Conservation (phyloP, 768 basidiomycete species). For the Sarcomyxa edulis region DNA sequence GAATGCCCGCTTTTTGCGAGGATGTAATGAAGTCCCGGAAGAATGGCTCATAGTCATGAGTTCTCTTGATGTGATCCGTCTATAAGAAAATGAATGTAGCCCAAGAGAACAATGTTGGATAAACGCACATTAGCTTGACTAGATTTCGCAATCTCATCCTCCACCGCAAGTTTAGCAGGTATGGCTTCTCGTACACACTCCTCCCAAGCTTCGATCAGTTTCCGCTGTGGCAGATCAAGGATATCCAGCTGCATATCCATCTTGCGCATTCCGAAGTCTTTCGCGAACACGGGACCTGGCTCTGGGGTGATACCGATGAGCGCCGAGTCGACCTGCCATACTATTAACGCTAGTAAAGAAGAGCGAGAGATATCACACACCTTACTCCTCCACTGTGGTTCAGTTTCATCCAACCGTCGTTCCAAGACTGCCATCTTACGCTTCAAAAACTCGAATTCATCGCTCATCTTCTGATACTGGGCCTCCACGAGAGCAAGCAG, state of each 20-base stretch:
- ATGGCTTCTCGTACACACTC: slow-evolving; percentile 35
- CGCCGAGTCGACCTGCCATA: background rate
- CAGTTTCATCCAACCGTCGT: slow-evolving; percentile 34
- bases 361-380: too few relatives aligned
- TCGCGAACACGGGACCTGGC: slow-evolving; percentile 36
- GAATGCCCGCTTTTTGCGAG: slow-evolving; percentile 40
- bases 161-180: slow-evolving; percentile 33
- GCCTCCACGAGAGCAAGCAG: slow-evolving; percentile 58
- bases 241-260: slow-evolving; percentile 39
- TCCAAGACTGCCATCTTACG: slow-evolving; percentile 42
- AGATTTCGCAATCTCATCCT: slow-evolving; percentile 46
- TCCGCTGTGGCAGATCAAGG: slow-evolving; percentile 33
- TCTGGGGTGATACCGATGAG: slow-evolving; percentile 10
- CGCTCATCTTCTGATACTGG: slow-evolving; percentile 38
- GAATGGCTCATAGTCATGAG: slow-evolving; percentile 63
- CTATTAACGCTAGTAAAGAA: background rate
- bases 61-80: slow-evolving; percentile 54
- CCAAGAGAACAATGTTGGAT: slow-evolving; percentile 1
- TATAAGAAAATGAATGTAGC: slow-evolving; percentile 14
- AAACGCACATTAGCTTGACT: slow-evolving; percentile 37
- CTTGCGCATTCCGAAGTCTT: slow-evolving; percentile 39
- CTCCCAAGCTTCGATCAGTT: slow-evolving; percentile 40
- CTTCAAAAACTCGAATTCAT: slow-evolving; percentile 49
- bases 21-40: slow-evolving; percentile 37
- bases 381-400: slow-evolving; percentile 22